Base-by-base conservation (phyloP, 1,284 basidiomycete species). In the Rhodotorula glutinis region DNA sequence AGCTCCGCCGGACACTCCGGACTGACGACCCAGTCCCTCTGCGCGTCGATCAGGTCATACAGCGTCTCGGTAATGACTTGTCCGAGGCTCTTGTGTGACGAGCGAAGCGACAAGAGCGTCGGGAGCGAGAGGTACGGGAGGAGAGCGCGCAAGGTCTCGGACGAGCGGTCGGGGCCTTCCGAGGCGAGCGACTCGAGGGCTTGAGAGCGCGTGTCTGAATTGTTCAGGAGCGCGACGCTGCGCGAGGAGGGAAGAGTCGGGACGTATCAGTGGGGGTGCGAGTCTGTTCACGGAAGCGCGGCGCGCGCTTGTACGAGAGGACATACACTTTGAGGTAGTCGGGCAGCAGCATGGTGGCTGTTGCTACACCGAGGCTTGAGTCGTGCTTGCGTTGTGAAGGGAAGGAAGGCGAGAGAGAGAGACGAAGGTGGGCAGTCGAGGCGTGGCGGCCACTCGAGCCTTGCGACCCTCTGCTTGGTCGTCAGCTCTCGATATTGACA, bases 321-420 rank as follows among this genome's bases (percentile, higher is more conserved):
- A 41, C 64, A 23, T 19, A 65, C 59, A 65, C 54, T 43, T 65
- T 29, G 49, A 61, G 54, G 53, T 57, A 23, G 17, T 46, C 64
- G 2, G 59, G 54, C 2, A 60, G 46, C 62, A 53, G 43, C n/a
- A 8, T 30, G 33, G 11, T 38, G 33, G 33, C 33, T 11, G 33
- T 38, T 38, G 33, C 11, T 38, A n/a, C n/a, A n/a, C n/a, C n/a
- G n/a, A n/a, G n/a, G 33, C 33, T 11, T 47, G 16, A 47, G 46
- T 21, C 9, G 19, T 19, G 17, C 2, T n/a, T 29, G 33, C 23
- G 11, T 23, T 33, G 16, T 3, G 38, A 2, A 11, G 10, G 27
- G 43, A 13, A 11, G n/a, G 17, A 25, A 19, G 13, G 11, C 21
- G 19, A 30, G 29, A 30, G 54, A 53, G n/a, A 21, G 33, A 29